These are phyloP conservation scores for Bryoglossum gracile DNA, from an alignment of 495 filamentous ascomycete genomes.

Conservation along the genomic window DNA sequence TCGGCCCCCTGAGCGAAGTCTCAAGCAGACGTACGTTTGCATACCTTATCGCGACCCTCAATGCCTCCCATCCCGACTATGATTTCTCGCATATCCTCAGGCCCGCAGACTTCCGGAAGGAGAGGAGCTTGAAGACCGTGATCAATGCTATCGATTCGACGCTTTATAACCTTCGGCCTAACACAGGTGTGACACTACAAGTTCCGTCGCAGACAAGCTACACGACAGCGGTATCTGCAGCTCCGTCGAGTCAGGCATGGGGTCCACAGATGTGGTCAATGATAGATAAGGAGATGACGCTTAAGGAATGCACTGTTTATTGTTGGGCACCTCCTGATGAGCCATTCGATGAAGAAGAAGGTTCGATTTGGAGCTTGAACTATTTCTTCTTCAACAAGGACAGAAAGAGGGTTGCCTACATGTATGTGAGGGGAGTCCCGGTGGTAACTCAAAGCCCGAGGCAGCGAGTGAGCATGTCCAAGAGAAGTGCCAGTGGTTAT, in stretches of 20 bases:
- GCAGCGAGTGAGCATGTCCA: conserved; percentile 31
- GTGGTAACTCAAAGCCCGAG: conserved; percentile 60
- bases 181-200: conserved; percentile 23
- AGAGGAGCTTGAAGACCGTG: conserved; percentile 63
- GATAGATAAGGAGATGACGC: conserved; percentile 85
- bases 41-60: conserved; percentile 95
- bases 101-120: conserved; percentile 78
- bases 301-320: conserved; percentile 79
- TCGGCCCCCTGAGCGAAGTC: conserved; percentile 78
- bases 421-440: conserved; percentile 81
- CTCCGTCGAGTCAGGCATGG: conserved; percentile 53
- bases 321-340: conserved; percentile 80
- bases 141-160: conserved; percentile 80
- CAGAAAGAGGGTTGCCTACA: conserved; percentile 88
- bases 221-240: conserved; percentile 36
- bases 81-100: conserved; percentile 89
- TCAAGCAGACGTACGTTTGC: conserved; percentile 88
- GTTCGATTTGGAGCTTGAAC: conserved; percentile 88
- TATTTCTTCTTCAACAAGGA: conserved; percentile 97
- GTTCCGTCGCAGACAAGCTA: conserved; percentile 28
- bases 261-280: conserved; percentile 80
- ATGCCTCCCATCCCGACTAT: conserved; percentile 94
- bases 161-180: conserved; percentile 72
- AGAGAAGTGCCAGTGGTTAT: conserved; percentile 22
- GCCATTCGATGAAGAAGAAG: conserved; percentile 80